Evolutionary conservation across 2,329 filamentous ascomycete species (phyloP).

Genomic region (Pseudofabraea citricarpa): DNA sequence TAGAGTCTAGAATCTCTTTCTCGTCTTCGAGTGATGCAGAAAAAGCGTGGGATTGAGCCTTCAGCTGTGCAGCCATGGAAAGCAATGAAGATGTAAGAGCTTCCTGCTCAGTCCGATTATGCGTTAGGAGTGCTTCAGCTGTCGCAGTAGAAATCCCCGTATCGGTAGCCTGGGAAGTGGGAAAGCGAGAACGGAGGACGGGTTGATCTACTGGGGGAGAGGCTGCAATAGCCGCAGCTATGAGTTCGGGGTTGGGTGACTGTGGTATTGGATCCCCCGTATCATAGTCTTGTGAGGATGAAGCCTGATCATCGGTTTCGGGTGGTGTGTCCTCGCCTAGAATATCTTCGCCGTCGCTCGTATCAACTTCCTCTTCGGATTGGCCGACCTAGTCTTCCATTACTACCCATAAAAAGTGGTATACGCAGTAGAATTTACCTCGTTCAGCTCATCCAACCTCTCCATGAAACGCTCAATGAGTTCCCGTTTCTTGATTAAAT

Average conservation of each 20-base stretch:
- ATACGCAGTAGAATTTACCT: slow-evolving; percentile 36
- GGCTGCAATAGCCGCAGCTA: background rate
- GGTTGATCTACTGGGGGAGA: slow-evolving; percentile 6
- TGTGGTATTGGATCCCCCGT: slow-evolving; percentile 5
- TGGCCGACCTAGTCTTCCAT: slow-evolving; percentile 12
- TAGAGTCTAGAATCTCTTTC: slow-evolving; percentile 66
- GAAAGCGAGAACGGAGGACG: slow-evolving; percentile 18
- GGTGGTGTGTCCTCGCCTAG: slow-evolving; percentile 46
- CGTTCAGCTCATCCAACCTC: slow-evolving; percentile 62
- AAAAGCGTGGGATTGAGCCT: slow-evolving; percentile 69
- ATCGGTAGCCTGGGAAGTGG: slow-evolving; percentile 2
- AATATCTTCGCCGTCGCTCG: slow-evolving; percentile 52
- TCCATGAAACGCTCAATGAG: slow-evolving; percentile 61
- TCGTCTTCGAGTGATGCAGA: slow-evolving; percentile 64
- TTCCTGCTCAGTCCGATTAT: slow-evolving; percentile 79
- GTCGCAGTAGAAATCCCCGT: slow-evolving; percentile 39
- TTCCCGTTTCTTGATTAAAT: slow-evolving; percentile 61
- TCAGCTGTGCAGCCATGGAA: slow-evolving; percentile 71
- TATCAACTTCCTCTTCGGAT: slow-evolving; percentile 19
- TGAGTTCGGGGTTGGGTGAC: slow-evolving; percentile 4
- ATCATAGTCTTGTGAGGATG: slow-evolving; percentile 4
- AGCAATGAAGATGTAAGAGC: slow-evolving; percentile 77
- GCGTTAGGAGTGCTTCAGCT: slow-evolving; percentile 68
- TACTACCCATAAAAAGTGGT: slow-evolving; percentile 13
- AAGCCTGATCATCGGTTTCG: slow-evolving; percentile 31